Evolutionary conservation across 2,329 filamentous ascomycete species (phyloP).

Genomic region (Trichophyton equinum): DNA sequence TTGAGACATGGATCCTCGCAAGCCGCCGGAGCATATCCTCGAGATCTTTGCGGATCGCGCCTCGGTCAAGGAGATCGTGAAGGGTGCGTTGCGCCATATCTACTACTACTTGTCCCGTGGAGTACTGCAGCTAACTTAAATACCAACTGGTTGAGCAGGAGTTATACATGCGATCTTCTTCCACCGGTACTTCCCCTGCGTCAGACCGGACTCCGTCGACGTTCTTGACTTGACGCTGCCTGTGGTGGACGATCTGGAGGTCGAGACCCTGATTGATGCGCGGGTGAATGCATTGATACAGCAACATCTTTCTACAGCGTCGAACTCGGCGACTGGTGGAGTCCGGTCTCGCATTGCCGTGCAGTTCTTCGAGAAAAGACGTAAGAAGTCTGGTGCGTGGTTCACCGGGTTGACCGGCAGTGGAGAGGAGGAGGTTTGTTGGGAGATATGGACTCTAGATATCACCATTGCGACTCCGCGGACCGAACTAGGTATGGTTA

Average conservation of each 20-base stretch:
- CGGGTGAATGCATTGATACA: constrained; percentile 67
- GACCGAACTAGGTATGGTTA: constrained; percentile 65
- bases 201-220: constrained; percentile 71
- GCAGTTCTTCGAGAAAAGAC: constrained; percentile 88
- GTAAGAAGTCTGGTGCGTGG: constrained; percentile 64
- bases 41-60: constrained; percentile 86
- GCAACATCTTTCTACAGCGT: constrained; percentile 54
- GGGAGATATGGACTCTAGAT: constrained; percentile 91
- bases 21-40: constrained; percentile 76
- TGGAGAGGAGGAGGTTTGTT: constrained; percentile 86
- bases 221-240: constrained; percentile 84
- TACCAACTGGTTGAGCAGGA: constrained; percentile 38
- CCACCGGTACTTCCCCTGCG: constrained; percentile 87
- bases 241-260: constrained; percentile 76
- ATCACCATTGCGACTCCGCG: constrained; percentile 83
- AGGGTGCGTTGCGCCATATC: constrained; percentile 46
- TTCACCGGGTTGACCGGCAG: constrained; percentile 40
- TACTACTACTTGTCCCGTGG: too few species aligned
- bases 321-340: constrained; percentile 41
- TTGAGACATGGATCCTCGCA: constrained; percentile 47
- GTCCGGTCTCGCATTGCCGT: constrained; percentile 69
- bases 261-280: constrained; percentile 88
- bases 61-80: constrained; percentile 82
- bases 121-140: too few species aligned
- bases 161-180: constrained; percentile 98